Base-by-base conservation (phyloP, 192 early-diverging fungal genomes). In the Podila minutissima region DNA sequence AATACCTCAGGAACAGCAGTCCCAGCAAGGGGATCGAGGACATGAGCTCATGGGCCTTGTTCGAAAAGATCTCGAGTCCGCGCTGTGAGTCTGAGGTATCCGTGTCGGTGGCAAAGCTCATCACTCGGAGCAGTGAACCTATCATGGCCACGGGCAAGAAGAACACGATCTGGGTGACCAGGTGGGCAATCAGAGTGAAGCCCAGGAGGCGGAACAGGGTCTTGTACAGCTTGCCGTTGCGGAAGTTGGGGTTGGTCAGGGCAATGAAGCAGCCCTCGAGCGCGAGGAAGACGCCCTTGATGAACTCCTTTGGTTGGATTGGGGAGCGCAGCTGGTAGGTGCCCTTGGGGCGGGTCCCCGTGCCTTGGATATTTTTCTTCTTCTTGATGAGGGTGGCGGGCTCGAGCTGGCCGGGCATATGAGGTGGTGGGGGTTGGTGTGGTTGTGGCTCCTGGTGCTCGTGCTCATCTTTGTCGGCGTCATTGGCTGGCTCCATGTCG, bases 1-100 rank as follows among this genome's bases (percentile, higher is more conserved):
- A 19, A 57, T 89, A 89, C 24, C 88, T 74, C 70, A 91, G 74
- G 69, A 89, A 88, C 35, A 91, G 48, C 19, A 91, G 59, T 2
- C 85, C 86, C 3, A 86, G 41, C 38, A 91, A 74, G 0, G 90
- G 90, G 58, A 90, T 61, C 0, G 75, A 78, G 20, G 65, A 72
- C 53, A 85, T 69, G 53, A 74, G 51, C 57, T 85, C 82, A 20
- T 85, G 84, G 5, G 83, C 70, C 57, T 75, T 74, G 46, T 71
- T 71, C 9, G 66, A 67, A 60, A 82, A 73, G 10, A 67, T 66
- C 29, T 74, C 66, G 22, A 88, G 59, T 22, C 70, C 67, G 1
- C 71, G 64, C 49, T 85, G 76, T 7, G 75, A 75, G 22, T 77
- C 59, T 19, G 72, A 60, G 19, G 79, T 75, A 29, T 88, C 86